Base-by-base conservation (phyloP, 495 filamentous ascomycete species). In the Neurospora sp. region DNA sequence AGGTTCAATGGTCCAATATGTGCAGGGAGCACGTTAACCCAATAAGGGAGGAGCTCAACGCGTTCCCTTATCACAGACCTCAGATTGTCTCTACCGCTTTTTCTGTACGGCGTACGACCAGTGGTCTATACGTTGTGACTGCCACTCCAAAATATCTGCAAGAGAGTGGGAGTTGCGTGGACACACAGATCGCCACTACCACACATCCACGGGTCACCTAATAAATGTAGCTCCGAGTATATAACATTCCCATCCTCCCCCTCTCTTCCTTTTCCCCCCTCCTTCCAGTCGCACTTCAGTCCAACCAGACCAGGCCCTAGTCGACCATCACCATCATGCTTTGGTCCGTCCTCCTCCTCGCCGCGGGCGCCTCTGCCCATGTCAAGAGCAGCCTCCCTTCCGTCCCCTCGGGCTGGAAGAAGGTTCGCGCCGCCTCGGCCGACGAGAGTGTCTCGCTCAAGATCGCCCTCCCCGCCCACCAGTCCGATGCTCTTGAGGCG, bases 401-500 rank as follows among this genome's bases (percentile, higher is more conserved):
- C 4, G 78, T 86, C 9, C 87, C 87, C 5, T 74, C 76, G 70
- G 87, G 85, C 44, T 89, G 86, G 86, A 72, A 80, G 18, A 54
- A 80, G 46, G 74, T 82, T 44, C 78, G 80, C 12, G 62, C 72
- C 27, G 82, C 84, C 5, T 77, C 76, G 18, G 73, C 79, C 8
- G 72, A 74, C 42, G 80, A 84, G 31, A 72, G 79, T 39, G 79
- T 84, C 38, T 70, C 77, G 5, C 75, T 84, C 20, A 80, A 78
- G 31, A 76, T 84, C 39, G 82, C 78, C 39, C 78, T 84, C 46
- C 78, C 74, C 48, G 79, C 81, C 74, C 78, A 78, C 69, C 76
- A 85, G 69, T 74, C 86, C n/a, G 82, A 83, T n/a, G 85, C 87
- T 71, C 78, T 91, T 9, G 86, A 89, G 80, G 82, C 83, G 41